A percentile compares a stretch with the other conserved stretches of the same genome.
These are phyloP conservation scores for Termitomyces sp. DNA, from an alignment of 1,284 basidiomycete species.

Conservation along the genomic window DNA sequence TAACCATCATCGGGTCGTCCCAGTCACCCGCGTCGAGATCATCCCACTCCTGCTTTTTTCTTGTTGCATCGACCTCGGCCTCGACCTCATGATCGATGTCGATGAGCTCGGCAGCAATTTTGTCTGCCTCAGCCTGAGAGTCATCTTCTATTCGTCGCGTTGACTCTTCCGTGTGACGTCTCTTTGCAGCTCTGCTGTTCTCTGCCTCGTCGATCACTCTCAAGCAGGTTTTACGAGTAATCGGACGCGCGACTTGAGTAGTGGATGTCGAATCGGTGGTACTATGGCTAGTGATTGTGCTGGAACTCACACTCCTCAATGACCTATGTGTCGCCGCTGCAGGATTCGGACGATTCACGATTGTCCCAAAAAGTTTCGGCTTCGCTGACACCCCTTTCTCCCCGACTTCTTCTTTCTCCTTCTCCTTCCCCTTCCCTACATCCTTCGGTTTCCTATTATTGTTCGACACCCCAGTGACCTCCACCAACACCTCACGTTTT, in stretches of 20 bases:
- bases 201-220: conserved; percentile 22
- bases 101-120: conserved; percentile 29
- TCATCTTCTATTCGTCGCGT: conserved; percentile 18
- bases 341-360: conserved; percentile 6
- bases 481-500: conserved; percentile 34
- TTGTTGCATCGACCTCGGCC: conserved; percentile 4
- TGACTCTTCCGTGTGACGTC: conserved; percentile 22
- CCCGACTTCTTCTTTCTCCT: conserved; percentile 15
- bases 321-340: conserved; percentile 4
- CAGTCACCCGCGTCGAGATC: conserved; percentile 38
- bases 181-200: conserved; percentile 22
- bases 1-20: conserved; percentile 37
- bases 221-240: conserved; percentile 10
- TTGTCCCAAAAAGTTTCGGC: conserved; percentile 1
- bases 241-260: background rate
- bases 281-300: conserved; percentile 7
- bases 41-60: conserved; percentile 27
- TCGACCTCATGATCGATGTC: conserved; percentile 23
- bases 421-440: conserved; percentile 19
- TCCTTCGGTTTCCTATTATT: conserved; percentile 24
- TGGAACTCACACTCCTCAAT: conserved; percentile 7
- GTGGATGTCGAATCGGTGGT: conserved; percentile 1
- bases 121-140: conserved; percentile 27
- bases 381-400: conserved; percentile 9
- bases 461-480: conserved; percentile 28